These are phyloP conservation scores for Diaporthe vexans DNA, from an alignment of 2,329 filamentous ascomycete genomes.

Conservation along the genomic window DNA sequence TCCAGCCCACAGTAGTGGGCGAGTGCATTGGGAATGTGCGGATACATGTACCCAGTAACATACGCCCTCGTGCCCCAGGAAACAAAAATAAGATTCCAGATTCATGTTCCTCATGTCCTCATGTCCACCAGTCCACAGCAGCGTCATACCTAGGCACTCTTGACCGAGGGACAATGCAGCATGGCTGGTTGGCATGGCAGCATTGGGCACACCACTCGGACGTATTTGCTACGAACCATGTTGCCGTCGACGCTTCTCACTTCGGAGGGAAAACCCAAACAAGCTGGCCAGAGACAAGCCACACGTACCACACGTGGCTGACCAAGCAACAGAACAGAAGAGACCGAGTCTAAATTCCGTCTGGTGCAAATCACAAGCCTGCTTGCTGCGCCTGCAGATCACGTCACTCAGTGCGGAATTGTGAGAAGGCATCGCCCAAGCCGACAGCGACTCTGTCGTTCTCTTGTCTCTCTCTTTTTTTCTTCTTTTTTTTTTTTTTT, in stretches of 20 bases:
- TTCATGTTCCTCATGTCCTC: conserved; percentile 10
- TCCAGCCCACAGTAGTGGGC: background rate
- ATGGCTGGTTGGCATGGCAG: background rate
- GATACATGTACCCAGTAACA: conserved; percentile 20
- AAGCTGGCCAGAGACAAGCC: conserved; percentile 5
- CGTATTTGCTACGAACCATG: conserved; percentile 1
- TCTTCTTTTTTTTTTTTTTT: background rate
- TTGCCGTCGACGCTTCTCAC: conserved; percentile 4
- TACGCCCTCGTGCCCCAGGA: conserved; percentile 4
- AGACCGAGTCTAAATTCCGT: conserved; percentile 23
- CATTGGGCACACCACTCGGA: background rate
- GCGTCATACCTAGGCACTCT: background rate
- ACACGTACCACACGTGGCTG: background rate
- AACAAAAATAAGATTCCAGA: conserved; percentile 28
- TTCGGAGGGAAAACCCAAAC: conserved; percentile 7
- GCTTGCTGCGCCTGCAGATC: conserved; percentile 29
- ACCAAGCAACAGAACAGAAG: conserved; percentile 12
- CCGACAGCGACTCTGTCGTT: background rate
- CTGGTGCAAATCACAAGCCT: conserved; percentile 7
- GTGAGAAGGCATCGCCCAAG: background rate
- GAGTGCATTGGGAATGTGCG: conserved; percentile 4
- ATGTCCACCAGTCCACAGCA: no score
- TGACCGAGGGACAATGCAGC: background rate
- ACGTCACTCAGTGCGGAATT: conserved; percentile 8
- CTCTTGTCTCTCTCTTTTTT: background rate